phyloP scores from a whole-genome alignment of 345 rosid genomes.

The Linum trigynum region DNA sequence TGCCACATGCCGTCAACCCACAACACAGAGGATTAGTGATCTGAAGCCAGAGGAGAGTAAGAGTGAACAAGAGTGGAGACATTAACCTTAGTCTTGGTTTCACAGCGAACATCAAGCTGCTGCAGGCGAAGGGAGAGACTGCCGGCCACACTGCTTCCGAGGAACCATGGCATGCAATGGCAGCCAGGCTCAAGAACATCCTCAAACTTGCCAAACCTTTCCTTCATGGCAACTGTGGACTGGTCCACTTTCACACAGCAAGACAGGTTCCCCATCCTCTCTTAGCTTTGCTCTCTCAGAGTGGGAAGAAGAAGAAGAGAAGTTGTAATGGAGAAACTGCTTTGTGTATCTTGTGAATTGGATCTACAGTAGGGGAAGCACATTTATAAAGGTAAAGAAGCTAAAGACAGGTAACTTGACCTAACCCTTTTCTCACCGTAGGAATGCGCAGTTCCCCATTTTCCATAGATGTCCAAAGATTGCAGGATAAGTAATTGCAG shows the following conservation, averaged over 20 bases:
- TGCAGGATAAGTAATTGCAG: background rate
- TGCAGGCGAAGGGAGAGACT: slow-evolving; percentile 14
- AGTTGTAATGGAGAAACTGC: background rate
- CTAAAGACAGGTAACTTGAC: background rate
- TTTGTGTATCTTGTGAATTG: background rate
- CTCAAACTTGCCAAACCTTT: slow-evolving; percentile 13
- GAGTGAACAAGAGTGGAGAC: background rate
- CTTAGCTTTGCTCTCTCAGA: background rate
- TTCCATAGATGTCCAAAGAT: background rate
- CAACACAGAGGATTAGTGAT: too few relatives aligned
- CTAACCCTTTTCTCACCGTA: background rate
- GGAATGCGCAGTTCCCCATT: background rate
- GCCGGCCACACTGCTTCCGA: slow-evolving; percentile 12
- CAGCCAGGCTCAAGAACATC: slow-evolving; percentile 14
- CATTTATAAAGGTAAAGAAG: background rate
- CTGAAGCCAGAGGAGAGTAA: background rate
- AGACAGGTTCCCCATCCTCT: slow-evolving; percentile 10
- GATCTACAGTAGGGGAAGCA: background rate
- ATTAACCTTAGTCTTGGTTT: slow-evolving; percentile 14
- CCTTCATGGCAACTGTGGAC: slow-evolving; percentile 17
- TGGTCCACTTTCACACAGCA: slow-evolving; percentile 15
- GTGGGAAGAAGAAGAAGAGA: background rate
- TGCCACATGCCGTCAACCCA: background rate
- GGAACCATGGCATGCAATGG: slow-evolving; percentile 17
- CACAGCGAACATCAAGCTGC: slow-evolving; percentile 19